Base-by-base conservation (phyloP, 1,139 yeast genomes). In the Diutina sp. region DNA sequence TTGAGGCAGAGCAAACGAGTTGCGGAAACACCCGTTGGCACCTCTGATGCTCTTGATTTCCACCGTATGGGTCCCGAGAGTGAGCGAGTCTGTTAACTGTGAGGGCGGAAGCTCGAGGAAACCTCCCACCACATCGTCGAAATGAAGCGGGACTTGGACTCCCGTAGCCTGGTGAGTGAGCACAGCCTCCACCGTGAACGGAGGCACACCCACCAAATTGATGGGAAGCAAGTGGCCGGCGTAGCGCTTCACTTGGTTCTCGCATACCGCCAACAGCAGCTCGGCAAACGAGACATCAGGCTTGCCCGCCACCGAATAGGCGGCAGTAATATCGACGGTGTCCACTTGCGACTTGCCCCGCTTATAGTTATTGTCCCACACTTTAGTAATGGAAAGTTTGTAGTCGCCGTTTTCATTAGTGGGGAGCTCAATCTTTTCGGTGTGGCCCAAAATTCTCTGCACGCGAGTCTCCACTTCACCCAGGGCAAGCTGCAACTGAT, bases 21-120 rank as follows among this genome's bases (percentile, higher is more conserved):
- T 75, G 54, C 77, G 74, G 1, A 67, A 60, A 67, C 99, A 93
- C 0, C 93, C 95, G 63, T 84, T 84, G 1, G 78, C 77, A 69
- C 91, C 98, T 3, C 69, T 65, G 7, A 91, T 74, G 8, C 53
- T 32, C 8, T 44, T 50, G 45, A 50, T 50, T 12, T 28, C 53
- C 29, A 50, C 44, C 44, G 18, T 32, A 18, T 50, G 53, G 18
- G 53, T n/a, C 7, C 53, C 53, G 9, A 50, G 21, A 4, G 8
- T n/a, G 6, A 50, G 44, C 28, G 32, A 12, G 8, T 32, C 29
- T 4, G 25, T 29, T 28, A 32, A 32, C 7, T 30, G 25, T 12
- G 18, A 6, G 21, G 46, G 8, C 7, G 35, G 28, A 11, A 32
- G 28, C 21, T 21, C 48, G 8, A 50, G 16, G 8, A 6, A 9